Evolutionary conservation across 495 filamentous ascomycete species (phyloP).

Genomic region (Aspergillus biplanus): DNA sequence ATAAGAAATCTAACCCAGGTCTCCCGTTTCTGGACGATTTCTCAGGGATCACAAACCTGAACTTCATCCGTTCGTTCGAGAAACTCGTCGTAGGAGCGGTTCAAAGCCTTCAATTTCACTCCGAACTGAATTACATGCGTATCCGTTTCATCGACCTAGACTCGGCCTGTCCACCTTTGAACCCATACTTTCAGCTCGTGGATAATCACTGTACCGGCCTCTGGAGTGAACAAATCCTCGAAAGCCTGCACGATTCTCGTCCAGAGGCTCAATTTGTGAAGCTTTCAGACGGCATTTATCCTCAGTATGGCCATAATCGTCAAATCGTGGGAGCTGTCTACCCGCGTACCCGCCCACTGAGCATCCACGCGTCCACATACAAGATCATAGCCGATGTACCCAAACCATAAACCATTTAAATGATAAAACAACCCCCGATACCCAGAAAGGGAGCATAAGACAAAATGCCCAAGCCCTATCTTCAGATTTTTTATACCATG

Average conservation of each 20-base stretch:
- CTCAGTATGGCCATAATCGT: slow-evolving; percentile 35
- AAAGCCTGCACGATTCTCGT: slow-evolving; percentile 54
- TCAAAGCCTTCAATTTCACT: slow-evolving; percentile 56
- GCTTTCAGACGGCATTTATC: slow-evolving; percentile 56
- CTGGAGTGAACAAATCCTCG: slow-evolving; percentile 68
- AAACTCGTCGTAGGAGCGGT: slow-evolving; percentile 62
- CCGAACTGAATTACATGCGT: slow-evolving; percentile 58
- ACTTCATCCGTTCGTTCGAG: slow-evolving; percentile 70
- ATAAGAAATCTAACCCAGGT: slow-evolving; percentile 37
- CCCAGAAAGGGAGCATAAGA: too few species aligned
- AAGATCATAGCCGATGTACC: slow-evolving; percentile 40
- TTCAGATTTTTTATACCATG: not conserved
- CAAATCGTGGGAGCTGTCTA: slow-evolving; percentile 36
- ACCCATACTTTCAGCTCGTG: slow-evolving; percentile 66
- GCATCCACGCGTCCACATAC: slow-evolving; percentile 38
- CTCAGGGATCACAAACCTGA: slow-evolving; percentile 67
- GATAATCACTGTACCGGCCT: slow-evolving; percentile 63
- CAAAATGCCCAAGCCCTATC: too few species aligned
- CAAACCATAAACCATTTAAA: slow-evolving; percentile 24
- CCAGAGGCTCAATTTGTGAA: slow-evolving; percentile 60
- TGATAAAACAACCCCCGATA: not conserved
- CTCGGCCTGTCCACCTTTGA: slow-evolving; percentile 55
- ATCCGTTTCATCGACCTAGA: slow-evolving; percentile 76
- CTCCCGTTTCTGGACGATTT: slow-evolving; percentile 50
- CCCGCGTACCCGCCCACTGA: slow-evolving; percentile 35